Evolutionary conservation across 768 basidiomycete genomes (phyloP).

Genomic region (Podaxis sp.): DNA sequence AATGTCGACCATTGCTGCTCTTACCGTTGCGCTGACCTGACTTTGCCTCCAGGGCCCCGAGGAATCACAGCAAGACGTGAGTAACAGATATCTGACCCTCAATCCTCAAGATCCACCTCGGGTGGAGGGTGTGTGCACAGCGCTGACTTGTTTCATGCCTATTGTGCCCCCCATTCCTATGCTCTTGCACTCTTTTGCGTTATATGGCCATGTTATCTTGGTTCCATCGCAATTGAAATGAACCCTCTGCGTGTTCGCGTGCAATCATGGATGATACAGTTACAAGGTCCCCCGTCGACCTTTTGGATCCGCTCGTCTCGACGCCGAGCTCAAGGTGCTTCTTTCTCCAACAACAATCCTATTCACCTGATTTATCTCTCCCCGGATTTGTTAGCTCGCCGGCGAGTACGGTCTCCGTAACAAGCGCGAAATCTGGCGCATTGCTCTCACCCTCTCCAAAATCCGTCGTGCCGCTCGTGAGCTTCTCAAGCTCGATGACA

Average conservation of each 20-base stretch:
- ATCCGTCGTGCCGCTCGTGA: slow-evolving; percentile 99
- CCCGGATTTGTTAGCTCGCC: slow-evolving; percentile 66
- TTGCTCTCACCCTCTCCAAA: slow-evolving; percentile 96
- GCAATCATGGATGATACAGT: slow-evolving; percentile 42
- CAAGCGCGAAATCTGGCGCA: slow-evolving; percentile 99
- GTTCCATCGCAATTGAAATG: slow-evolving; percentile 4
- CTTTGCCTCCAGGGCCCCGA: slow-evolving; percentile 64
- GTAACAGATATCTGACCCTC: slow-evolving; percentile 36
- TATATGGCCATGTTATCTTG: slow-evolving; percentile 1
- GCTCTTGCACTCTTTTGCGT: slow-evolving; percentile 34
- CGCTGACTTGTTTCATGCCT: slow-evolving; percentile 48
- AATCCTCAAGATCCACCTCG: slow-evolving; percentile 62
- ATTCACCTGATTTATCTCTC: background rate
- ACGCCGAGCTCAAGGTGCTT: slow-evolving; percentile 95
- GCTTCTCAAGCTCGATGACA: slow-evolving; percentile 99
- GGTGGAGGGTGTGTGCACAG: slow-evolving; percentile 63
- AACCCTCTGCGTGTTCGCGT: background rate
- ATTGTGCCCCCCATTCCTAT: slow-evolving; percentile 61
- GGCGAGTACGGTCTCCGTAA: slow-evolving; percentile 99
- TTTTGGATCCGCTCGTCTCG: slow-evolving; percentile 97
- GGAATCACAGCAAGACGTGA: slow-evolving; percentile 95
- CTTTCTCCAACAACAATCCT: background rate
- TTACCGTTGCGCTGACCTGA: slow-evolving; percentile 26
- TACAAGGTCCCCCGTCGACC: slow-evolving; percentile 99
- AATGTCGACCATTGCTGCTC: slow-evolving; percentile 32